Conservation (phyloP, 2,329 filamentous ascomycete genomes). For the Ophiostoma tasmaniense region DNA sequence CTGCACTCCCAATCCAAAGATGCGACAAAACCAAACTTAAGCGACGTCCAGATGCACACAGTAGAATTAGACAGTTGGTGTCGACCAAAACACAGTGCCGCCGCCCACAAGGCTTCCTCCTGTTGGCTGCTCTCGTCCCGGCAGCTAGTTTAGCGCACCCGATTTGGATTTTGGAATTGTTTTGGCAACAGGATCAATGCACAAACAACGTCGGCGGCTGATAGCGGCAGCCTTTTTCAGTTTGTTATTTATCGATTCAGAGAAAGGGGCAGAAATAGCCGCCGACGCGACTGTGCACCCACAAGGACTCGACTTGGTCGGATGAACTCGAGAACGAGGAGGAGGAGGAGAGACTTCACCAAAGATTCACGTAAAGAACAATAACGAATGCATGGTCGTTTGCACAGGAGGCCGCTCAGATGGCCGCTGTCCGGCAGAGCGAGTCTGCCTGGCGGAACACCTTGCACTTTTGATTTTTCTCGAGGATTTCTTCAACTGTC, state of each 20-base stretch:
- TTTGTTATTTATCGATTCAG: too few species aligned
- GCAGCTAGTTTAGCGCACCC: conserved; percentile 4
- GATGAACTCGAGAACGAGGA: neutral
- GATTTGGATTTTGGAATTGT: neutral
- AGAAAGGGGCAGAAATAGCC: too few species aligned
- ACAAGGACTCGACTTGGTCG: neutral
- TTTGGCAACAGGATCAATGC: neutral
- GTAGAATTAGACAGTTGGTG: neutral
- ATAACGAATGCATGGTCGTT: neutral
- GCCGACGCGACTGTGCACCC: neutral
- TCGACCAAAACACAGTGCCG: neutral
- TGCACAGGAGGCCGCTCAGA: neutral
- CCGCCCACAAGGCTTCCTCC: neutral
- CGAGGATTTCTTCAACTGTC: neutral
- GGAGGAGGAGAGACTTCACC: too few species aligned
- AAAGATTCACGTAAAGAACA: too few species aligned
- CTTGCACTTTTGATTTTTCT: neutral
- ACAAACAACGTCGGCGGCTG: neutral
- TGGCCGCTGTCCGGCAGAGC: neutral
- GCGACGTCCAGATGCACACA: neutral
- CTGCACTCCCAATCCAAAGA: neutral
- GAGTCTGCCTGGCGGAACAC: neutral
- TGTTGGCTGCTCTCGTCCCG: neutral
- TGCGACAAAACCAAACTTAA: too few species aligned
- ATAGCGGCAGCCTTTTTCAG: conserved; percentile 1